Conservation (phyloP, 257 asterid species). For the Solanum clarkiae region DNA sequence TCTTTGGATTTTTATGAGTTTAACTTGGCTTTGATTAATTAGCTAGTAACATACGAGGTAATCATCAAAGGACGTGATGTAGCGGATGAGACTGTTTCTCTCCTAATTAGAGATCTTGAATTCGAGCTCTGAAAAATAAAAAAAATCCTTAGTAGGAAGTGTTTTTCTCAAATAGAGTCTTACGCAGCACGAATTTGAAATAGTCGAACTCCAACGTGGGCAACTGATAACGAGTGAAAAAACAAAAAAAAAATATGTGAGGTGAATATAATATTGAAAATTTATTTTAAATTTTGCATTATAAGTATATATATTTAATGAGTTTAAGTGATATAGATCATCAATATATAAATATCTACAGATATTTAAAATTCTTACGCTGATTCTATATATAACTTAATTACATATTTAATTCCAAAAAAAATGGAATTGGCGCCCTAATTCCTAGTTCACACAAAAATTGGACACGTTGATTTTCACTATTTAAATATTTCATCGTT, state of each 20-base stretch:
- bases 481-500: background rate
- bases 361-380: background rate
- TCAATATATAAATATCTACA: no score
- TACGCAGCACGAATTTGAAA: accelerated
- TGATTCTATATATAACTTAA: background rate
- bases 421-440: background rate
- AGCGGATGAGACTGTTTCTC: no score
- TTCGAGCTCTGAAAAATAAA: no score
- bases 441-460: background rate
- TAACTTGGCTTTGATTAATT: background rate
- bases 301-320: background rate
- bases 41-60: no score
- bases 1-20: background rate
- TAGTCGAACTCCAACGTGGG: no score
- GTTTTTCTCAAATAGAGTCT: no score
- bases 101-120: no score
- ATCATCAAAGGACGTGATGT: accelerated
- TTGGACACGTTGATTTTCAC: background rate
- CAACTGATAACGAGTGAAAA: no score
- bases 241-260: no score
- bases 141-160: no score
- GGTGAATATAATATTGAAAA: no score
- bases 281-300: no score
- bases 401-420: background rate
- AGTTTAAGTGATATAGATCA: background rate